phyloP scores from a whole-genome alignment of 225 moss, liverwort and hornwort species.

The Pleurozium schreberi region DNA sequence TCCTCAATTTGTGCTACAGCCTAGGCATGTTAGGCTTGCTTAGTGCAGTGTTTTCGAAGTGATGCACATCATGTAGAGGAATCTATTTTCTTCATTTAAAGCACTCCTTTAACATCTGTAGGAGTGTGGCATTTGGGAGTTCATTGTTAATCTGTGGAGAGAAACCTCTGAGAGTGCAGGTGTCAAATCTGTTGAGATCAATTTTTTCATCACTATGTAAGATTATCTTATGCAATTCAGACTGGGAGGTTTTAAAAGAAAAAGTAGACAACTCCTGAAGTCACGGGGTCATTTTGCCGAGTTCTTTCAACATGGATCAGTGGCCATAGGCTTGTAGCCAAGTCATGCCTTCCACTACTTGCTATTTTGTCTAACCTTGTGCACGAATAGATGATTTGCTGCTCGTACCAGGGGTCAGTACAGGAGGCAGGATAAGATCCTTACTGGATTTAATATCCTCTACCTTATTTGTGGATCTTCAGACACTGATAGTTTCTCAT shows the following conservation, averaged over 20 bases:
- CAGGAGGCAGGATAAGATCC: not conserved
- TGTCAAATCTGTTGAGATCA: not conserved
- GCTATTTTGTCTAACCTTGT: not conserved
- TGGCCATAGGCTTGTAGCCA: not conserved
- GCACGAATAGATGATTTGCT: not conserved
- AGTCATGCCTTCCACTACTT: not conserved
- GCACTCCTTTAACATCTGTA: not conserved
- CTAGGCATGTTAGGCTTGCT: not conserved
- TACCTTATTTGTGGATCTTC: not conserved
- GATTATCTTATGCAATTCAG: not conserved
- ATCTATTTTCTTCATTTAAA: not conserved
- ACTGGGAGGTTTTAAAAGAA: not conserved
- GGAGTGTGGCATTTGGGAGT: not conserved
- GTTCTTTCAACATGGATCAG: not conserved
- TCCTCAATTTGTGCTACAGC: not conserved
- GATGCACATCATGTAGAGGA: not conserved
- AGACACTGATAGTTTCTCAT: not conserved
- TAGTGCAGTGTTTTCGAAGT: not conserved
- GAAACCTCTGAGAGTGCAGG: not conserved
- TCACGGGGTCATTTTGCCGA: not conserved
- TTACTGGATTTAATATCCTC: not conserved
- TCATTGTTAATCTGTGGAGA: not conserved
- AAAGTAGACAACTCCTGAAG: not conserved
- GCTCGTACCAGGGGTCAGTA: not conserved
- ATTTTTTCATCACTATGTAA: not conserved